Conservation (phyloP, 1,284 basidiomycete genomes). For the Pseudozyma sp. region DNA sequence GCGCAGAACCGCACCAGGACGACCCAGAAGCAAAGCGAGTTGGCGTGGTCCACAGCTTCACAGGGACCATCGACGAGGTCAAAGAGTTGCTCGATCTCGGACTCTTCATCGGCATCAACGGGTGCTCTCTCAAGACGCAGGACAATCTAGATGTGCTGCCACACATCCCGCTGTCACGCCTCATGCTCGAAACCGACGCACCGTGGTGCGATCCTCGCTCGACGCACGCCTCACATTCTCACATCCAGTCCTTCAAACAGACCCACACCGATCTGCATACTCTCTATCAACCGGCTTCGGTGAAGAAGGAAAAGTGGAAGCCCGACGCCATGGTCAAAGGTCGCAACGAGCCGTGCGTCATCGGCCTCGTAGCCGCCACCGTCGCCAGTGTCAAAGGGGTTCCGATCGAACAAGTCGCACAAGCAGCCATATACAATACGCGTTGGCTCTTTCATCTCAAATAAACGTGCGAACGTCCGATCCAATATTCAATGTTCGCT, state of each 20-base stretch:
- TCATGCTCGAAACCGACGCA: constrained; percentile 80
- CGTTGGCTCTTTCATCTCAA: constrained; percentile 52
- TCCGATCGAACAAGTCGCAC: constrained; percentile 74
- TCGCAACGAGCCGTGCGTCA: constrained; percentile 81
- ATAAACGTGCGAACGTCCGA: not conserved
- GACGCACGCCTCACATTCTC: constrained; percentile 78
- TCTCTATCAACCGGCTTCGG: constrained; percentile 74
- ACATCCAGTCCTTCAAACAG: constrained; percentile 73
- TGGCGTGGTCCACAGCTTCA: constrained; percentile 85
- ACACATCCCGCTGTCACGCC: constrained; percentile 75
- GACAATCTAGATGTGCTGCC: constrained; percentile 77
- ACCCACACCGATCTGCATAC: constrained; percentile 70
- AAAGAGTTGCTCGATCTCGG: constrained; percentile 74
- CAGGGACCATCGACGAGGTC: constrained; percentile 78
- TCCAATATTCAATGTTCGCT: no score
- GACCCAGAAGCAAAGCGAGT: constrained; percentile 29
- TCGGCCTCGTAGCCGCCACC: constrained; percentile 83
- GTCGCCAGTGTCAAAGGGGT: constrained; percentile 75
- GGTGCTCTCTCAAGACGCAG: constrained; percentile 84
- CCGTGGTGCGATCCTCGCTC: constrained; percentile 82
- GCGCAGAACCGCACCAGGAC: constrained; percentile 3
- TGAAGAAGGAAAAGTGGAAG: constrained; percentile 77
- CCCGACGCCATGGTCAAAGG: constrained; percentile 80
- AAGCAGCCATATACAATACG: constrained; percentile 53
- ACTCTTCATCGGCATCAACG: constrained; percentile 77